phyloP scores from a whole-genome alignment of 768 basidiomycete species.

The Leccinum olivaceopallidum region DNA sequence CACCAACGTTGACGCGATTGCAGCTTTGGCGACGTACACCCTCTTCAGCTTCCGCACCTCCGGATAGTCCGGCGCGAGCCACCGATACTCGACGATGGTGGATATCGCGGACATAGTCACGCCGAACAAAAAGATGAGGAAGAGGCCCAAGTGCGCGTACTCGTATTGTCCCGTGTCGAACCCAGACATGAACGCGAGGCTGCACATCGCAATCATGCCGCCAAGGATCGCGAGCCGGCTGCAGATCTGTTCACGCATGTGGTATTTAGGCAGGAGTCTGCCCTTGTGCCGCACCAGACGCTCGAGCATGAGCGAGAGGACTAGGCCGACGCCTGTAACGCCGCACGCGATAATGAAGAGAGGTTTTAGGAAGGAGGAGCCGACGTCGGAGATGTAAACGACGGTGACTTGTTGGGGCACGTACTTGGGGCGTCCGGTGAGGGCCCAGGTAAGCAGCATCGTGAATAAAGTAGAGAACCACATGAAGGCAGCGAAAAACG shows the following conservation, averaged over 20 bases:
- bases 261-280: constrained; percentile 63
- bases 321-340: constrained; percentile 62
- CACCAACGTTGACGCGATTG: constrained; percentile 59
- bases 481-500: constrained; percentile 56
- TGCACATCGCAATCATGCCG: constrained; percentile 59
- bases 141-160: constrained; percentile 55
- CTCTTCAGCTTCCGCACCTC: constrained; percentile 44
- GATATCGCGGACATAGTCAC: constrained; percentile 76
- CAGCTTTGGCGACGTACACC: constrained; percentile 62
- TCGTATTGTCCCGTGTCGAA: constrained; percentile 64
- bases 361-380: constrained; percentile 73
- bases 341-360: constrained; percentile 68
- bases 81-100: constrained; percentile 68
- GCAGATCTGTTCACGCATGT: constrained; percentile 54
- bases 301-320: constrained; percentile 60
- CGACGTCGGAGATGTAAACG: constrained; percentile 76
- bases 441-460: constrained; percentile 73
- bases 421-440: constrained; percentile 54
- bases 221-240: constrained; percentile 57
- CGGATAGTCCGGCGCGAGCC: constrained; percentile 59
- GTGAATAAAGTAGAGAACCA: constrained; percentile 74
- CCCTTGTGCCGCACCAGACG: constrained; percentile 66
- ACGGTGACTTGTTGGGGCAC: constrained; percentile 55
- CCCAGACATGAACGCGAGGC: constrained; percentile 67
- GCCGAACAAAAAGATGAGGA: constrained; percentile 73